Percentiles rank a stretch among this genome's conserved stretches.
These are phyloP conservation scores for Lagenidium sp. DNA, from an alignment of 352 stramenopile genomes.

Conservation along the genomic window DNA sequence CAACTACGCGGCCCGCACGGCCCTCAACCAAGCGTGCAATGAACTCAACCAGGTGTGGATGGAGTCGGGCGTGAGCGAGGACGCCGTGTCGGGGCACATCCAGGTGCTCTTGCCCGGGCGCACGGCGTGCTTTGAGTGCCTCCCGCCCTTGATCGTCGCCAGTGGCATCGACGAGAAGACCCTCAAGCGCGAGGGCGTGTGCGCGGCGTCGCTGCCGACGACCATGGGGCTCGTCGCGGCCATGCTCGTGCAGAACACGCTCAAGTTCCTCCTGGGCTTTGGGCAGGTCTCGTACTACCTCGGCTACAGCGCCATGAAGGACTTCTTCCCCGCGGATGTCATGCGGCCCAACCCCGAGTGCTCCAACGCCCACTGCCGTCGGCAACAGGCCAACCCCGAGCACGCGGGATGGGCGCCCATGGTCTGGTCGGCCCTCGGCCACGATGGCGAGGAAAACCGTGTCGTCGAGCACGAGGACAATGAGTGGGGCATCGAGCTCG, in stretches of 20 bases:
- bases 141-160: slow-evolving; percentile 81
- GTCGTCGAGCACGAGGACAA: slow-evolving; percentile 66
- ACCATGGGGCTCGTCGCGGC: slow-evolving; percentile 86
- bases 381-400: slow-evolving; percentile 42
- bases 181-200: slow-evolving; percentile 85
- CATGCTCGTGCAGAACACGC: slow-evolving; percentile 81
- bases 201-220: slow-evolving; percentile 80
- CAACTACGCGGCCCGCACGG: slow-evolving; percentile 84
- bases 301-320: slow-evolving; percentile 81
- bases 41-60: slow-evolving; percentile 85
- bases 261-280: slow-evolving; percentile 83
- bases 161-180: slow-evolving; percentile 82
- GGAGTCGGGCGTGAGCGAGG: slow-evolving; percentile 87
- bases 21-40: slow-evolving; percentile 85
- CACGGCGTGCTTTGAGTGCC: slow-evolving; percentile 86
- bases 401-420: slow-evolving; percentile 58
- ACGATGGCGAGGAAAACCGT: slow-evolving; percentile 34
- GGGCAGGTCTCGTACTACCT: slow-evolving; percentile 85
- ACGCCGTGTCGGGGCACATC: slow-evolving; percentile 86
- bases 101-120: slow-evolving; percentile 78
- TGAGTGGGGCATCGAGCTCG: slow-evolving; percentile 84
- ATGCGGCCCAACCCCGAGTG: slow-evolving; percentile 84
- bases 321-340: slow-evolving; percentile 80
- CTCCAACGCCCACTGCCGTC: slow-evolving; percentile 62
- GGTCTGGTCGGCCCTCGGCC: slow-evolving; percentile 50